A percentile compares a stretch with the other conserved stretches of the same genome.
Evolutionary conservation across 2,329 filamentous ascomycete species (phyloP).

Genomic region (Penicillium sclerotigenum): DNA sequence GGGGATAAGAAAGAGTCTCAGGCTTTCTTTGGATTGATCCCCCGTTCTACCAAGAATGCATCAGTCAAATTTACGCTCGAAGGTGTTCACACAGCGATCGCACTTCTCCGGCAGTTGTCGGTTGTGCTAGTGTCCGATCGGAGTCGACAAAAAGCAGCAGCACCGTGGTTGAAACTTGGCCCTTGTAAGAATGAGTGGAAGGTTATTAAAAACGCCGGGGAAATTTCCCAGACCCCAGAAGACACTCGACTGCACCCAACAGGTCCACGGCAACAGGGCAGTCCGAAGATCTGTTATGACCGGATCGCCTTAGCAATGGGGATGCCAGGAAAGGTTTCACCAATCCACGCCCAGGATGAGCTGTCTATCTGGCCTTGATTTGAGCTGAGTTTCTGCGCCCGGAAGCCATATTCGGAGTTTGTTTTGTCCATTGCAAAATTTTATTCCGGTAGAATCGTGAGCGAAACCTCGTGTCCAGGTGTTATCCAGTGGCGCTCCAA

Average conservation of each 20-base stretch:
- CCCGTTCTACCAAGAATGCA: not conserved
- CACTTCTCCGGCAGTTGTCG: constrained; percentile 18
- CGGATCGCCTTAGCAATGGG: constrained; percentile 3
- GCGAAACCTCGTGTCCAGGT: not conserved
- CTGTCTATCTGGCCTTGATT: not conserved
- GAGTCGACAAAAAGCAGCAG: not conserved
- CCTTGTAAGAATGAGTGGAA: not conserved
- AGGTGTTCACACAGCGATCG: constrained; percentile 15
- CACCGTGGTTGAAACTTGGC: not conserved
- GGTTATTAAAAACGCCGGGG: not conserved
- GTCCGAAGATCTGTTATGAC: not conserved
- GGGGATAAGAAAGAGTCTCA: not conserved
- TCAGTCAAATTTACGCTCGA: constrained; percentile 7
- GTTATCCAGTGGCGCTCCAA: not conserved
- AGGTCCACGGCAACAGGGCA: not conserved
- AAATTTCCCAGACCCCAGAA: not conserved
- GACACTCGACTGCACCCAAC: not conserved
- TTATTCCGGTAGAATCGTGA: not conserved
- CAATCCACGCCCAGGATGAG: not conserved
- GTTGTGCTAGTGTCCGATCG: constrained; percentile 13
- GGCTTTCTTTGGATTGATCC: constrained; percentile 4
- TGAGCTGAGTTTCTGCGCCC: not conserved
- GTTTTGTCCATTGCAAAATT: not conserved
- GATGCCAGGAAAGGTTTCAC: not conserved
- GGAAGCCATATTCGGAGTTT: not conserved